Base-by-base conservation (phyloP, 768 basidiomycete species). In the Tylopilus plumbeoviolaceoides region DNA sequence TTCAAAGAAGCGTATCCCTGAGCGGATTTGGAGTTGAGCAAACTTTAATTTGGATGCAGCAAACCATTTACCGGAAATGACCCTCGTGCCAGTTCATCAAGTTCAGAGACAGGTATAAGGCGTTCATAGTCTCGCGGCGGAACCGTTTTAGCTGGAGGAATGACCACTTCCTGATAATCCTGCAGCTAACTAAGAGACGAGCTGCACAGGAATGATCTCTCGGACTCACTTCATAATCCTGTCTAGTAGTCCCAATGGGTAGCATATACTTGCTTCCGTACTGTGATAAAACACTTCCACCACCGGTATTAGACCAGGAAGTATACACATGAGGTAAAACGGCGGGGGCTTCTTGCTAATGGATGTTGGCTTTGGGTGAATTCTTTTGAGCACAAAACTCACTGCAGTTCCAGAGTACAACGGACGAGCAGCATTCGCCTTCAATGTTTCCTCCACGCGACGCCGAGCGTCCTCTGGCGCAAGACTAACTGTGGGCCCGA, bases 1-100 rank as follows among this genome's bases (percentile, higher is more conserved):
- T 99, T 99, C 57, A 99, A 75, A 10, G 85, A 77, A 30, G 77
- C 73, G 63, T 98, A 99, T 27, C 89, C 89, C 94, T 95, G 17
- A 7, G 15, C 50, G 44, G 1, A 36, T 39, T 39, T 54, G 40
- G 7, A 41, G 36, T 27, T 38, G 31, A 44, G 28, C 4, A 36
- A 30, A 49, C 35, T n/a, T 28, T 23, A 7, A 27, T 33, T 36
- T 25, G 41, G 17, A 41, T 23, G 43, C 18, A 3, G 23, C n/a
- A 47, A 15, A 17, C 12, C 8, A 65, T 79, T 58, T 63, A 92
- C 95, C 10, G 89, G 80, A 71, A 98, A 98, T 30, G 89, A 95
- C 7, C 89, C 89, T 63, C 73, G 78, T 0, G 86, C 84, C 8
- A 98, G 70, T 17, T 78, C 75, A 44, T 95, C 91, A 4, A 98